Evolutionary conservation across 2,329 filamentous ascomycete species (phyloP).

Genomic region (Dactylellina sp.): DNA sequence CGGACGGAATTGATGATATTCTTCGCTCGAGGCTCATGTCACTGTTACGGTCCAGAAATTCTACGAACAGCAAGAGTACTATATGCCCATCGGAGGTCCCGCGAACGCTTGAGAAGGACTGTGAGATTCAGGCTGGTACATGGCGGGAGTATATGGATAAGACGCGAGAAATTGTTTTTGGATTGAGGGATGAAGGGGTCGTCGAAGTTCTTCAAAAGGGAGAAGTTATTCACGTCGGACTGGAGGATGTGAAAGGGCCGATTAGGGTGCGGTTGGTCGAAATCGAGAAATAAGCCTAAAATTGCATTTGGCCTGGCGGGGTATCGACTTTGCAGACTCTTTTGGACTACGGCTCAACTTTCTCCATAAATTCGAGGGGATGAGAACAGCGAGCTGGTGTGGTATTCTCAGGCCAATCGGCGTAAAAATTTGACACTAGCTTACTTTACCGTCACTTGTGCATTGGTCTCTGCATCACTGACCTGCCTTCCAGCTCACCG

Average conservation of each 20-base stretch:
- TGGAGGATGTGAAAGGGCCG: slow-evolving; percentile 34
- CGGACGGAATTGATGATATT: slow-evolving; percentile 1
- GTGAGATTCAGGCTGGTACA: slow-evolving; percentile 22
- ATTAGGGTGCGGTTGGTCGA: slow-evolving; percentile 37
- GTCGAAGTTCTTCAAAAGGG: slow-evolving; percentile 40
- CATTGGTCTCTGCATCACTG: slow-evolving; percentile 15
- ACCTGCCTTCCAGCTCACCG: slow-evolving; percentile 29
- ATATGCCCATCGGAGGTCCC: slow-evolving; percentile 38
- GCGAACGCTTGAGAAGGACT: slow-evolving; percentile 26
- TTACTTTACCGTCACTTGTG: neutral
- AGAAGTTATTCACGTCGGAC: slow-evolving; percentile 3
- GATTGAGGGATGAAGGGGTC: slow-evolving; percentile 31
- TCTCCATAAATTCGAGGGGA: neutral
- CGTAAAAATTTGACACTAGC: neutral
- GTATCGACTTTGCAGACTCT: too few relatives aligned
- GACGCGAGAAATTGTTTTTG: slow-evolving; percentile 26
- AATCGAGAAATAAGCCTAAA: too few relatives aligned
- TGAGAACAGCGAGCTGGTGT: neutral
- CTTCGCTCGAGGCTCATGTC: slow-evolving; percentile 1
- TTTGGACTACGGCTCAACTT: too few relatives aligned
- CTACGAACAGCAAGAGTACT: slow-evolving; percentile 24
- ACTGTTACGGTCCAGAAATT: slow-evolving; percentile 17
- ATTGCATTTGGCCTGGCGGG: neutral
- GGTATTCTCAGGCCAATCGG: neutral
- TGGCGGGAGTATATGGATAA: slow-evolving; percentile 43